These are phyloP conservation scores for Selenicereus undatus DNA, from an alignment of 148 eudicot genomes.

Conservation along the genomic window DNA sequence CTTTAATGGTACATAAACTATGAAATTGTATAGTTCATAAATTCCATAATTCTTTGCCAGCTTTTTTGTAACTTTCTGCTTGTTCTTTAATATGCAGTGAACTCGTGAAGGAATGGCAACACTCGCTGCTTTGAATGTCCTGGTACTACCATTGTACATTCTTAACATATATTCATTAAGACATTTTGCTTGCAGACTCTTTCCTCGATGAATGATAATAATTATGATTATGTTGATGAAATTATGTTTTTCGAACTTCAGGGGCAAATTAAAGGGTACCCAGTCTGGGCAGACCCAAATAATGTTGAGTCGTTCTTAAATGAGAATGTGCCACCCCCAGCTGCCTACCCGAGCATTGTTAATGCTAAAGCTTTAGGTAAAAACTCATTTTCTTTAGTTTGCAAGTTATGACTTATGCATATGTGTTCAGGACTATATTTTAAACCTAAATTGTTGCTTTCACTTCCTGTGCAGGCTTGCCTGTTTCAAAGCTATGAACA, in stretches of 20 bases:
- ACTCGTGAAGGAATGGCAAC: conserved; percentile 99
- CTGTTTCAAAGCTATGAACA: conserved; percentile 63
- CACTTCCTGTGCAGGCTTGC: conserved; percentile 50
- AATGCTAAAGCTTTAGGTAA: conserved; percentile 81
- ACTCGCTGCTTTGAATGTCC: conserved; percentile 87
- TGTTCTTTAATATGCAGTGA: conserved; percentile 56
- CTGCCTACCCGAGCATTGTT: conserved; percentile 96
- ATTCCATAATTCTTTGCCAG: background rate
- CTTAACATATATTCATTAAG: background rate
- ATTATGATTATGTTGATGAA: background rate
- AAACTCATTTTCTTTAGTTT: background rate
- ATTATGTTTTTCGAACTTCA: background rate
- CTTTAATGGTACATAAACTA: no score
- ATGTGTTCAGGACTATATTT: background rate
- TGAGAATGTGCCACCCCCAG: conserved; percentile 70
- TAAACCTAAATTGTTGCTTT: no score
- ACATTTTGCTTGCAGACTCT: background rate
- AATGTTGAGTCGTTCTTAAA: no score
- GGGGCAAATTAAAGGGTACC: no score
- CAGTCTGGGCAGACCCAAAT: conserved; percentile 85
- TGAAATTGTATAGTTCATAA: background rate
- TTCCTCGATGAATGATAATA: background rate
- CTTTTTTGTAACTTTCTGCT: background rate
- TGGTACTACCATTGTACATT: no score
- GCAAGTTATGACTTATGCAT: background rate